Evolutionary conservation across 1,284 basidiomycete genomes (phyloP), one percentile per base, ranked within the genome.

Genomic region (Sparassis latifolia): DNA sequence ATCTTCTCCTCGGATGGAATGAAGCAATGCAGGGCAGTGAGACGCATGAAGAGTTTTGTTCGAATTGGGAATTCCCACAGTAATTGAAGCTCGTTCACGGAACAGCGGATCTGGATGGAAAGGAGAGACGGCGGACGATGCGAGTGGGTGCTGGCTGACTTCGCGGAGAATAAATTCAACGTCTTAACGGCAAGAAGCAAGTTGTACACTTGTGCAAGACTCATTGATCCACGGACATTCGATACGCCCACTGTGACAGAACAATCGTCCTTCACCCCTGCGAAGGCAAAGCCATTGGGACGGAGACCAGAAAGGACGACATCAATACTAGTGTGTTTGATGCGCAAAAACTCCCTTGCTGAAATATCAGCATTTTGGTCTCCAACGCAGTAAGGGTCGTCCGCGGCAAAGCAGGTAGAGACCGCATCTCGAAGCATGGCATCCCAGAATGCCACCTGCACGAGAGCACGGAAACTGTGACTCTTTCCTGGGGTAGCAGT

Each of bases 131-230:
- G 56, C 10, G 56, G 55, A 28, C 44, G 53, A 41, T 52, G 47
- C 27, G 44, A 44, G 31, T 44, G 42, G 7, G 30, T 55, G 31
- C 47, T 57, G 45, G 55, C 50, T 3, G 47, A 39, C 4, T 62
- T 65, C 30, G 73, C 71, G 10, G 57, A 31, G 35, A 87, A 67
- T 2, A 66, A 67, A 55, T 70, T 75, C 39, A 88, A 48, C 0
- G 80, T 79, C 37, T 80, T 73, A 2, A 78, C 55, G 7, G 86
- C 87, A 44, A 93, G 72, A 40, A 96, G 74, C 7, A 75, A 58
- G 60, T 84, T 86, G 63, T 94, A 95, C 20, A 87, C 70, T 63
- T 90, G 84, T 10, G 82, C 78, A 35, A 95, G 71, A 39, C 61
- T 57, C 33, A 65, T 49, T 6, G 52, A 58, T 1, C 56, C 61